These are phyloP conservation scores for Rubus parviflorus DNA, from an alignment of 306 rosid species.

Conservation along the genomic window DNA sequence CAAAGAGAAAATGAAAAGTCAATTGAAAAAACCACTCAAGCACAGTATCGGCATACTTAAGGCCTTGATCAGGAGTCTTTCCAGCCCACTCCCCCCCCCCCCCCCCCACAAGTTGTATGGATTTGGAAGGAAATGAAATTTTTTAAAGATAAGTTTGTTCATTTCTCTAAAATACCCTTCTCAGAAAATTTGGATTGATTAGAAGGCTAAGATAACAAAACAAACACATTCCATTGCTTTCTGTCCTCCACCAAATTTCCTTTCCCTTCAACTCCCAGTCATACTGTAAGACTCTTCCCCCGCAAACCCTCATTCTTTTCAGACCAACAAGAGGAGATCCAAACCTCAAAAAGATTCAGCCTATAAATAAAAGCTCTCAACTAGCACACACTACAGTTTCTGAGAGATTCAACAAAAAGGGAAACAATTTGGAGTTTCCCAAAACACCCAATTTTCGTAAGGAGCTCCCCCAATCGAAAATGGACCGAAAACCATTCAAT, in stretches of 20 bases:
- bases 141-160: too few relatives aligned
- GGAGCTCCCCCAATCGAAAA: background rate
- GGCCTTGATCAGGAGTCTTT: background rate
- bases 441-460: background rate
- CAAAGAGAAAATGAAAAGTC: background rate
- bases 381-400: background rate
- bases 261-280: background rate
- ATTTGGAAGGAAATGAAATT: too few relatives aligned
- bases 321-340: background rate
- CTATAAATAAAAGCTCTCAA: background rate
- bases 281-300: background rate
- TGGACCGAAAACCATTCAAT: background rate
- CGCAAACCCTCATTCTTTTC: background rate
- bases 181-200: background rate
- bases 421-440: background rate
- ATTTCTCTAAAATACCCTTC: background rate
- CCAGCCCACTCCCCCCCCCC: background rate
- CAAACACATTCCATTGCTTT: background rate
- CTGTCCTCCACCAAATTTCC: background rate
- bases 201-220: background rate
- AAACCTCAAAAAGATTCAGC: background rate
- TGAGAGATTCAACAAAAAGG: background rate
- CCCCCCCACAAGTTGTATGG: too few relatives aligned
- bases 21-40: background rate
- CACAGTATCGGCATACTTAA: background rate